phyloP scores from a whole-genome alignment of 2,329 filamentous ascomycete species.

The Teratosphaeria viscida region DNA sequence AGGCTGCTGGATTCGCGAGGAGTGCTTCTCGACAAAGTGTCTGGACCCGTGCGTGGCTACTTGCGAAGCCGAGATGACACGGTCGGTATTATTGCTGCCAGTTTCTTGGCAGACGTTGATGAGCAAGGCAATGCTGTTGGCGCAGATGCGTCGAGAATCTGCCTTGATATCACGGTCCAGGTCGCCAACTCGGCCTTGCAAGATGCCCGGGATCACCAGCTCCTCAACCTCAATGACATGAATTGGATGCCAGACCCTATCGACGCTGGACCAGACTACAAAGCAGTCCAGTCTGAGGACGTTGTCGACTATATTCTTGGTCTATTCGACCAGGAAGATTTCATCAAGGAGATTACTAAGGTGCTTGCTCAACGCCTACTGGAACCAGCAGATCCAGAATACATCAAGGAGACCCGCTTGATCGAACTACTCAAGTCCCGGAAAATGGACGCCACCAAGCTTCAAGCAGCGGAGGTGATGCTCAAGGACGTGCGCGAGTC shows the following conservation, averaged over 20 bases:
- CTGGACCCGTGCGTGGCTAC: constrained; percentile 63
- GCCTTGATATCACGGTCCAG: constrained; percentile 57
- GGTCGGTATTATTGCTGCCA: constrained; percentile 65
- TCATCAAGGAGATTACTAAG: constrained; percentile 86
- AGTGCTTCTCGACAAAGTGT: constrained; percentile 64
- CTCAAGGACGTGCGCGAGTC: constrained; percentile 85
- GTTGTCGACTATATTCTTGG: constrained; percentile 84
- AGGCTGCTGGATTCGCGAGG: constrained; percentile 67
- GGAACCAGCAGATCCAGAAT: constrained; percentile 50
- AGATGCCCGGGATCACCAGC: constrained; percentile 38
- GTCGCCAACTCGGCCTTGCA: constrained; percentile 52
- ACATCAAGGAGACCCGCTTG: constrained; percentile 71
- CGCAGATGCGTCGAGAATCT: constrained; percentile 37
- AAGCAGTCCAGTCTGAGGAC: constrained; percentile 77
- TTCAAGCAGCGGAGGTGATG: constrained; percentile 97
- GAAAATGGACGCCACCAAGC: constrained; percentile 63
- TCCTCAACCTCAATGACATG: constrained; percentile 85
- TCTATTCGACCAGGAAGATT: constrained; percentile 82
- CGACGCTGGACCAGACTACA: constrained; percentile 83
- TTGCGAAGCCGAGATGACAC: constrained; percentile 68
- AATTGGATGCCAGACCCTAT: constrained; percentile 86
- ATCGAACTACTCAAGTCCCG: constrained; percentile 79
- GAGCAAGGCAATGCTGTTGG: constrained; percentile 29
- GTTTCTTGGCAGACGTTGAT: constrained; percentile 55
- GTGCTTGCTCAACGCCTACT: constrained; percentile 77